Conservation (phyloP, 768 basidiomycete species). For the Podaxis mareebaensis region DNA sequence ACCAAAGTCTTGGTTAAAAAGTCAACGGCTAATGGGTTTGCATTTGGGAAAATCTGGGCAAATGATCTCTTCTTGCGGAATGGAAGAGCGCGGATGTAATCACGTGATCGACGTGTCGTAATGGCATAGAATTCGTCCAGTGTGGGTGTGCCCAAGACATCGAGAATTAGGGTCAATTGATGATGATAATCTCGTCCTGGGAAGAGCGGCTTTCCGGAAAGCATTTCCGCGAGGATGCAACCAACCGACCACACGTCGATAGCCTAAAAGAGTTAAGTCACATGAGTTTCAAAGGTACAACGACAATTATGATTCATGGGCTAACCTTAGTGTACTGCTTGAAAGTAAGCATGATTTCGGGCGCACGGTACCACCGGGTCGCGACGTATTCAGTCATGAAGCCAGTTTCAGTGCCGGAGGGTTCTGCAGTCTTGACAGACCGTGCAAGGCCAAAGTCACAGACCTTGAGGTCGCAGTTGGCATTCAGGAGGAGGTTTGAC, state of each 20-base stretch:
- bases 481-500: slow-evolving; percentile 92
- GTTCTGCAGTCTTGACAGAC: slow-evolving; percentile 84
- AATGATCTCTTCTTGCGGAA: slow-evolving; percentile 90
- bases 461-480: slow-evolving; percentile 95
- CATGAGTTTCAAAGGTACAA: slow-evolving; percentile 12
- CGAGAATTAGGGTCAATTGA: slow-evolving; percentile 92
- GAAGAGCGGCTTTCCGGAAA: slow-evolving; percentile 95
- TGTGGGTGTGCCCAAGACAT: slow-evolving; percentile 95
- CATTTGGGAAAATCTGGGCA: slow-evolving; percentile 85
- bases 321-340: slow-evolving; percentile 93
- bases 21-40: slow-evolving; percentile 69
- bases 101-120: slow-evolving; percentile 86
- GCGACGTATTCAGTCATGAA: slow-evolving; percentile 99
- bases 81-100: slow-evolving; percentile 93
- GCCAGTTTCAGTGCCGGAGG: slow-evolving; percentile 78
- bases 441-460: slow-evolving; percentile 95
- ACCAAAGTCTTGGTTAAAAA: slow-evolving; percentile 84
- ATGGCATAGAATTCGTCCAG: slow-evolving; percentile 98
- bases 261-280: slow-evolving; percentile 43
- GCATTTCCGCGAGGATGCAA: slow-evolving; percentile 93
- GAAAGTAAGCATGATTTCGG: slow-evolving; percentile 99
- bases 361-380: slow-evolving; percentile 98
- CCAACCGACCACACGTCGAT: slow-evolving; percentile 89
- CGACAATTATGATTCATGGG: slow-evolving; percentile 20
- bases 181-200: slow-evolving; percentile 97